Conservation (phyloP, 441 rosid genomes). For the Erysimum pusillum region DNA sequence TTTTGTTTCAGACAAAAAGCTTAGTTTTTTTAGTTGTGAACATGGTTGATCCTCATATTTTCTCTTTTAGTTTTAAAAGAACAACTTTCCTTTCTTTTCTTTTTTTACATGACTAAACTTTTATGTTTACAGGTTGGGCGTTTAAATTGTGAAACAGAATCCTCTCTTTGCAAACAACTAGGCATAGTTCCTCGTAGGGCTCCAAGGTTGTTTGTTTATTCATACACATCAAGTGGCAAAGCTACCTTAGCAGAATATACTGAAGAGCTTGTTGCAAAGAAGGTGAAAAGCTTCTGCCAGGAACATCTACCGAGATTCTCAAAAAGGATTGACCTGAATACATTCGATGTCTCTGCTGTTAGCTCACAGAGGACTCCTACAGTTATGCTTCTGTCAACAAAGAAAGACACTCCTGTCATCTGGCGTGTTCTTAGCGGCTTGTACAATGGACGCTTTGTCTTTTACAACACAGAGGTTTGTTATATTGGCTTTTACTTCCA, state of each 20-base stretch:
- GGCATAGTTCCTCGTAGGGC: constrained; percentile 58
- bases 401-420: constrained; percentile 81
- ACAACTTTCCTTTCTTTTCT: background rate
- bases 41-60: constrained; percentile 13
- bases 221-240: constrained; percentile 60
- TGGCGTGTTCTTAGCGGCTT: constrained; percentile 94
- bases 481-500: constrained; percentile 21
- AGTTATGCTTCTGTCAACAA: constrained; percentile 83
- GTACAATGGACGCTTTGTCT: constrained; percentile 65
- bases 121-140: constrained; percentile 70
- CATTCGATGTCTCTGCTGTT: constrained; percentile 50
- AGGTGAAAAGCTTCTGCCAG: constrained; percentile 76
- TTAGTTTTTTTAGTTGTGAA: background rate
- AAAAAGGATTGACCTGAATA: constrained; percentile 57
- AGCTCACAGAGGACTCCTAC: constrained; percentile 54
- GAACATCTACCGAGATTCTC: constrained; percentile 84
- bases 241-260: constrained; percentile 79
- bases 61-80: background rate
- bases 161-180: constrained; percentile 74
- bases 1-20: background rate
- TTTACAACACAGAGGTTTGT: constrained; percentile 76
- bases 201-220: constrained; percentile 77
- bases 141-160: constrained; percentile 78
- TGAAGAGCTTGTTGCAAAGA: constrained; percentile 64
- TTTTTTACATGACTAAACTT: constrained; percentile 9